Evolutionary conservation across 164 flowering plant genomes (phyloP).

Genomic region (Liriodendron chinense): DNA sequence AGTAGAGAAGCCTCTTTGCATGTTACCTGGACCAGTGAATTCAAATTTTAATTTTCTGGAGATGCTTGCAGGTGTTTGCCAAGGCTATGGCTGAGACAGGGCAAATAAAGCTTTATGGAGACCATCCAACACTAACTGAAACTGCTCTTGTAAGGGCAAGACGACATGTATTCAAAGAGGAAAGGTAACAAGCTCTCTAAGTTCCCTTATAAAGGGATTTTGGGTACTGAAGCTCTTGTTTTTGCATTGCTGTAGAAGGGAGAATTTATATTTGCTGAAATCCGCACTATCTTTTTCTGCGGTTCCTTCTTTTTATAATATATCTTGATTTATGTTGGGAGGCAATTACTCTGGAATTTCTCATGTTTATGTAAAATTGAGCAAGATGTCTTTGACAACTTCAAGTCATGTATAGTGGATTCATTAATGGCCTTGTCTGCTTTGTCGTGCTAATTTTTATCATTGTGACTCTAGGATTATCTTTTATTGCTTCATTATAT

Average conservation of each 20-base stretch:
- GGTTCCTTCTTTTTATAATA: too few species aligned
- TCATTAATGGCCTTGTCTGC: too few species aligned
- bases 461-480: too few species aligned
- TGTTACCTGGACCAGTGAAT: background rate
- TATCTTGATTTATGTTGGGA: background rate
- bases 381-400: background rate
- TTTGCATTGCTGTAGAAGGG: background rate
- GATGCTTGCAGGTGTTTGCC: constrained; percentile 63
- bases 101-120: constrained; percentile 85
- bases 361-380: background rate
- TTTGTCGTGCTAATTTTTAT: too few species aligned
- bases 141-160: constrained; percentile 82
- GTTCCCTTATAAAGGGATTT: background rate
- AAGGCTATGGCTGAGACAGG: constrained; percentile 98
- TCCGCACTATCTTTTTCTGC: background rate
- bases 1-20: background rate
- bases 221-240: background rate
- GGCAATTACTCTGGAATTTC: background rate
- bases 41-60: background rate
- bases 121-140: constrained; percentile 87
- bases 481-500: too few species aligned
- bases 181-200: constrained; percentile 49
- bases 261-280: background rate
- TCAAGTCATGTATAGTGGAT: too few species aligned
- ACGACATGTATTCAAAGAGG: constrained; percentile 83